These are phyloP conservation scores for Lactarius hengduanensis DNA, from an alignment of 768 basidiomycete genomes.

Conservation along the genomic window DNA sequence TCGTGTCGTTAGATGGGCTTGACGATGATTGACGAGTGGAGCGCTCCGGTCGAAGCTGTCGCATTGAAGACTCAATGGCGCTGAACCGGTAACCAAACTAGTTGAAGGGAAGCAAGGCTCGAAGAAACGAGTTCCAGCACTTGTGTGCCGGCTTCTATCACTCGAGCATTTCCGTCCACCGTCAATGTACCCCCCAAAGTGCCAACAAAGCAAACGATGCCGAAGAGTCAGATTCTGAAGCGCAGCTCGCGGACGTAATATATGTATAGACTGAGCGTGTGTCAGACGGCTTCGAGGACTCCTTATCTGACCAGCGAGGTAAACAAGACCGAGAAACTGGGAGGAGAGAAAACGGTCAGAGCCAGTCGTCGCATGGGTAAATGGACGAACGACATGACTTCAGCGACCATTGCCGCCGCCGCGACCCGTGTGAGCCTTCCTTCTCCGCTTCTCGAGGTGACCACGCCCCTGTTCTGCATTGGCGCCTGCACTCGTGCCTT, in stretches of 20 bases:
- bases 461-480: background rate
- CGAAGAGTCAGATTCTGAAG: background rate
- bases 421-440: background rate
- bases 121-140: too few species aligned
- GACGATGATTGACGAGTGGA: background rate
- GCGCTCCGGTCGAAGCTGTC: background rate
- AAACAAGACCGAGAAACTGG: background rate
- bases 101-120: too few species aligned
- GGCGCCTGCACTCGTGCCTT: background rate
- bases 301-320: background rate
- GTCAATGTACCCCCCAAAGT: background rate
- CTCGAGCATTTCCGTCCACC: background rate
- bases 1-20: background rate
- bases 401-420: background rate
- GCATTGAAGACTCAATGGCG: too few species aligned
- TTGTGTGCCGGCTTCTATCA: too few species aligned
- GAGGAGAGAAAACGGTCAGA: background rate
- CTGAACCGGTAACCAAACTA: too few species aligned
- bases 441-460: constrained; percentile 1
- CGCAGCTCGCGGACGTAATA: background rate
- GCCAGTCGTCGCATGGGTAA: background rate
- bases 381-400: background rate
- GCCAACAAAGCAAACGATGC: background rate
- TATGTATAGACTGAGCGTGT: background rate
- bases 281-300: background rate